A percentile compares a stretch with the other conserved stretches of the same genome.
phyloP scores from a whole-genome alignment of 2,329 filamentous ascomycete genomes.

The Fusarium oligoseptatum region DNA sequence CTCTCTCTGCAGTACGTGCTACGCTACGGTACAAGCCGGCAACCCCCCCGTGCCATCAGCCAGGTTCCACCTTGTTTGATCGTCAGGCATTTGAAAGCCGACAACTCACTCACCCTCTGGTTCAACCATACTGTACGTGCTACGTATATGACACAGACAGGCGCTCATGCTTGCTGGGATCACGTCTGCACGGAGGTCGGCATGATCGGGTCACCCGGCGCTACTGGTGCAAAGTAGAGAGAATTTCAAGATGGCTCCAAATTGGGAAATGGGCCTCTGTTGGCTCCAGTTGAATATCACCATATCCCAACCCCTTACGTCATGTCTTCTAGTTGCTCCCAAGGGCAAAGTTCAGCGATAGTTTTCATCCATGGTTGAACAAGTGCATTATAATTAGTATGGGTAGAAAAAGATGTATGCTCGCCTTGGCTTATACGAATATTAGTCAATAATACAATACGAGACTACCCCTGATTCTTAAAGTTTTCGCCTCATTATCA shows the following conservation, averaged over 20 bases:
- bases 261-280: slow-evolving; percentile 28
- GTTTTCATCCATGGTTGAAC: neutral
- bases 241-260: slow-evolving; percentile 25
- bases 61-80: slow-evolving; percentile 39
- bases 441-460: neutral
- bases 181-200: slow-evolving; percentile 19
- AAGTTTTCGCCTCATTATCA: neutral
- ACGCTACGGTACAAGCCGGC: neutral
- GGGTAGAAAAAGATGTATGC: neutral
- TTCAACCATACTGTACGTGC: slow-evolving; percentile 1
- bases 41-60: slow-evolving; percentile 31
- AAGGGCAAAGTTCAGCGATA: neutral
- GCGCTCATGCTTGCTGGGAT: slow-evolving; percentile 31
- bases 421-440: neutral
- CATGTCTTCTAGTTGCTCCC: slow-evolving; percentile 19
- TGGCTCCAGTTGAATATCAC: slow-evolving; percentile 14
- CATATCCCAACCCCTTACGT: slow-evolving; percentile 36
- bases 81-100: slow-evolving; percentile 39
- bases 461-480: neutral
- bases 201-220: slow-evolving; percentile 35
- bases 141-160: slow-evolving; percentile 15
- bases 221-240: slow-evolving; percentile 24
- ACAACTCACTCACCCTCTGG: slow-evolving; percentile 34
- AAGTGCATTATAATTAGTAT: neutral
- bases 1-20: neutral